Evolutionary conservation across 2,329 filamentous ascomycete genomes (phyloP), one percentile per base, ranked within the genome.

Genomic region (Myriosclerotinia scirpicola): DNA sequence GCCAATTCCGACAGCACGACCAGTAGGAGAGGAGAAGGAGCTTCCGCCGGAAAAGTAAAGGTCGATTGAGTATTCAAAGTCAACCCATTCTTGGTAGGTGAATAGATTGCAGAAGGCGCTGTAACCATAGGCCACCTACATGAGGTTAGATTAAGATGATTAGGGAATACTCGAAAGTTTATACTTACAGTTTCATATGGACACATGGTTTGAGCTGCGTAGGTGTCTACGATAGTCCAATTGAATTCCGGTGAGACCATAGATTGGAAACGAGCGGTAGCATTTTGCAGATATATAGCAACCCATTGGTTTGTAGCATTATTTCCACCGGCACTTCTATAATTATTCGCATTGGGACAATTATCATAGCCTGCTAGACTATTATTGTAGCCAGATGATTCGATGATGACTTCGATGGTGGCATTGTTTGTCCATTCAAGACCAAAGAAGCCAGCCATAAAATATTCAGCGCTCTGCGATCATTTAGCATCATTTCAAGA

Each of bases 401-500:
- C 90, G 52, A 92, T 90, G 14, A 90, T 87, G 17, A 90, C 81
- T 72, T 91, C 86, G n/a, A 92, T 83, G 0, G 87, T 91, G 8
- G 84, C 89, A 73, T 92, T 90, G 40, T 87, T 82, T 1, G 86
- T 83, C 90, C 90, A 93, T 56, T 89, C 84, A 0, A 92, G 82
- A 0, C 90, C 90, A 74, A 93, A 93, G 79, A 93, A 93, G 0
- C 90, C 90, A 7, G 90, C 88, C 74, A 92, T 79, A 77, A 92
- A 93, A 76, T 93, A 90, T 76, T 93, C 90, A 3, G 90, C 90
- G 54, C 71, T 50, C 74, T 76, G 40, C 5, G 40, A 56, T 71
- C 40, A 70, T 50, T 66, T 36, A 48, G 38, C 17, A 40, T 15
- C 53, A 38, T 53, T 46, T 36, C 17, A 34, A 36, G 6, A 7